Evolutionary conservation across 140 eudicot species (phyloP).

Genomic region (Ambrosia hybrid): DNA sequence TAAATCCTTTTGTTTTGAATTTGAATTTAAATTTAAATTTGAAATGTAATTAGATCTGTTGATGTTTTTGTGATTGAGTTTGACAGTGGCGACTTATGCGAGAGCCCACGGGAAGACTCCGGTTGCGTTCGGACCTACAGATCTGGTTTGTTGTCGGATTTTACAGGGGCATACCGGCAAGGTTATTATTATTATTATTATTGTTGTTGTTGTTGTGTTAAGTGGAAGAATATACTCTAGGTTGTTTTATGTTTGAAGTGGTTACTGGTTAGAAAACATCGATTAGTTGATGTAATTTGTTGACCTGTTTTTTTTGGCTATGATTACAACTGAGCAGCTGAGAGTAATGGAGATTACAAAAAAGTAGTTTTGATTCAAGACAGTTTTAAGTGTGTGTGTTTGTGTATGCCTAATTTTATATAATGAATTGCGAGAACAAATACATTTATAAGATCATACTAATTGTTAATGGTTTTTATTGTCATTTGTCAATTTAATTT

Average conservation of each 20-base stretch:
- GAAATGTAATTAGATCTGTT: slow-evolving; percentile 18
- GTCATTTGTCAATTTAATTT: too few relatives aligned
- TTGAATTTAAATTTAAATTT: not conserved
- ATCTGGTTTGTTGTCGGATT: slow-evolving; percentile 91
- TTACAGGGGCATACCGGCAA: slow-evolving; percentile 97
- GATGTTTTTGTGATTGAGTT: slow-evolving; percentile 1
- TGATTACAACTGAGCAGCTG: not conserved
- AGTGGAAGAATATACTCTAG: not conserved
- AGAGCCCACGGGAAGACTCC: slow-evolving; percentile 73
- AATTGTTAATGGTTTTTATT: too few relatives aligned
- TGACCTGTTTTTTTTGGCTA: slow-evolving; percentile 7
- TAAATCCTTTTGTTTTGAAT: not conserved
- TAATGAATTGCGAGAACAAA: too few relatives aligned
- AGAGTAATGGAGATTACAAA: not conserved
- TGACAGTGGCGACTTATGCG: slow-evolving; percentile 73
- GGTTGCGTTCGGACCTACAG: slow-evolving; percentile 77
- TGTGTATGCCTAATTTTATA: too few relatives aligned
- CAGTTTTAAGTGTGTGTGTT: too few relatives aligned
- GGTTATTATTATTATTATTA: slow-evolving; percentile 31
- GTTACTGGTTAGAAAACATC: slow-evolving; percentile 15
- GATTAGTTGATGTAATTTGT: not conserved
- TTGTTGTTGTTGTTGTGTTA: too few relatives aligned
- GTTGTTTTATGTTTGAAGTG: not conserved
- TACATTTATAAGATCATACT: too few relatives aligned
- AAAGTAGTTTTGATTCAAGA: not conserved